Base-by-base conservation (phyloP, 805 yeast species). In the Debaryomyces maramus region DNA sequence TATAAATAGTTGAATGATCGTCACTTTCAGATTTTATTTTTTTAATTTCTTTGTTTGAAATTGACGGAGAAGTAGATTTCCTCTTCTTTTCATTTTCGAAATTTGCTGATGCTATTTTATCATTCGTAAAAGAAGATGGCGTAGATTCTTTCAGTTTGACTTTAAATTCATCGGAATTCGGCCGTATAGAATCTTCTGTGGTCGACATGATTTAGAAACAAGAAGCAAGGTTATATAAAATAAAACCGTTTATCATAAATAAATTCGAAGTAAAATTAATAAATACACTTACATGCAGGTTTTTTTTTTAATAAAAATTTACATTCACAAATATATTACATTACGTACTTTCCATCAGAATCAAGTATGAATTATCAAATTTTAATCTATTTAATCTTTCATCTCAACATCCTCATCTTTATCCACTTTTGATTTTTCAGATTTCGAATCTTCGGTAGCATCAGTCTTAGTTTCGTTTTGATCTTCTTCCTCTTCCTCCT, bases 11-110 rank as follows among this genome's bases (percentile, higher is more conserved):
- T 17, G 2, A n/a, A n/a, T 6, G 7, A 17, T 29, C 18, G 11
- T 29, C 32, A 14, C 11, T 16, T 17, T 29, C 32, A 29, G 11
- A 2, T 29, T 19, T 14, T 16, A n/a, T 22, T 27, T 17, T 27
- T 34, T 41, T 11, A 16, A 9, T 3, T 16, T 37, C 23, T 30
- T 33, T 22, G 26, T 7, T 16, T 19, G 32, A 15, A n/a, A 28
- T n/a, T 7, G 36, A 16, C 8, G 45, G 45, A 3, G 45, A 41
- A 19, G 38, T 34, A 21, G 38, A 34, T 18, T 32, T 36, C 13
- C 34, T 31, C 27, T 36, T 36, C 21, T 21, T 36, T 8, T 26
- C 37, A 13, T 32, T 6, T n/a, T 39, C 42, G n/a, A 29, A 10
- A 19, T 34, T 23, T 24, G 13, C 19, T 15, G 24, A 17, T 17